phyloP scores from a whole-genome alignment of 257 asterid species.

The Solanum ossicruentum region DNA sequence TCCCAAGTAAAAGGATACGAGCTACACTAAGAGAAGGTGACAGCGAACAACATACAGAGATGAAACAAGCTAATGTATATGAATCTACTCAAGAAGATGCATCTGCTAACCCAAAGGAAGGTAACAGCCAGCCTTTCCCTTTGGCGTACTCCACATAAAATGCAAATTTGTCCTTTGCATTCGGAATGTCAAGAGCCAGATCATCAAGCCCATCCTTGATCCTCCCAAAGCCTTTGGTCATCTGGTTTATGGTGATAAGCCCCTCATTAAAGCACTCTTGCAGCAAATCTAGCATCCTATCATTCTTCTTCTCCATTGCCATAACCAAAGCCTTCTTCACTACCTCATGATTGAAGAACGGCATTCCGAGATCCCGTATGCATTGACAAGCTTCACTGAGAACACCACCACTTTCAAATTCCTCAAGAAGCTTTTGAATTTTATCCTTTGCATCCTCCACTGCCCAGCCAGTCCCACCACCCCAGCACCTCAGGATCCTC shows the following conservation, averaged over 20 bases:
- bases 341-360: conserved; percentile 91
- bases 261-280: conserved; percentile 79
- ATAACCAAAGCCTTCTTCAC: conserved; percentile 96
- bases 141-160: conserved; percentile 50
- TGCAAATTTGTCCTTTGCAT: conserved; percentile 65
- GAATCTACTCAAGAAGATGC: conserved; percentile 19
- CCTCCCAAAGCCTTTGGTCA: conserved; percentile 83
- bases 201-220: conserved; percentile 87
- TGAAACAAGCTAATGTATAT: background rate
- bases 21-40: background rate
- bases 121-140: conserved; percentile 55
- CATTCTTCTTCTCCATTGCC: conserved; percentile 99
- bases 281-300: conserved; percentile 69
- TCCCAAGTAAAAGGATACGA: background rate
- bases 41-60: conserved; percentile 9
- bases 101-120: conserved; percentile 8
- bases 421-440: conserved; percentile 89
- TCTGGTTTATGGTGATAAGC: conserved; percentile 83
- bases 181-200: conserved; percentile 90
- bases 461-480: conserved; percentile 99
- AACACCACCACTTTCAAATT: conserved; percentile 89
- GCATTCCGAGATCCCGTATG: conserved; percentile 84
- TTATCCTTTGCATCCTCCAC: conserved; percentile 99
- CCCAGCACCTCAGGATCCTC: conserved; percentile 98
- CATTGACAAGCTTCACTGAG: conserved; percentile 88